Evolutionary conservation across 306 rosid species (phyloP).

Genomic region (Gleditsia sinensis): DNA sequence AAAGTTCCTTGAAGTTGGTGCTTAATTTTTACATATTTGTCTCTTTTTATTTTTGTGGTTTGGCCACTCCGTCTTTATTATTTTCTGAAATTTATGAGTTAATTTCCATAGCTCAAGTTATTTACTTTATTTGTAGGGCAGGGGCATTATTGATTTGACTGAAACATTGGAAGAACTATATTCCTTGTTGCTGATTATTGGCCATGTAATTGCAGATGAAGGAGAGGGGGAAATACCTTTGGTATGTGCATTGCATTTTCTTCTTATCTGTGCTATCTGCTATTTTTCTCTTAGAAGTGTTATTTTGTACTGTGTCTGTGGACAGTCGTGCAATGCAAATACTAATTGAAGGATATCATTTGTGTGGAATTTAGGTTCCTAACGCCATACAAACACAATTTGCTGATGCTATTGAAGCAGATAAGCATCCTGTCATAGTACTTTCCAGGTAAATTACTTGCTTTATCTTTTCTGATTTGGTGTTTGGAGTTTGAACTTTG

Average conservation of each 20-base stretch:
- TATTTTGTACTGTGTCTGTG: neutral
- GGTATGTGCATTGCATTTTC: constrained; percentile 56
- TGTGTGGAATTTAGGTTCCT: constrained; percentile 70
- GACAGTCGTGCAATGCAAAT: constrained; percentile 12
- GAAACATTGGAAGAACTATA: constrained; percentile 92
- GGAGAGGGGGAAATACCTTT: constrained; percentile 94
- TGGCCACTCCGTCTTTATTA: neutral
- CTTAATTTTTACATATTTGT: constrained; percentile 1
- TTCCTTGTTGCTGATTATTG: constrained; percentile 80
- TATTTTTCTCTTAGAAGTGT: constrained; percentile 20
- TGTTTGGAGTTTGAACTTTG: no score
- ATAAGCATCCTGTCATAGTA: constrained; percentile 76
- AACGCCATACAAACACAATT: constrained; percentile 68
- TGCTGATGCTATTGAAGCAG: constrained; percentile 62
- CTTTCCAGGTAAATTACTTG: constrained; percentile 73
- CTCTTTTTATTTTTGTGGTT: neutral
- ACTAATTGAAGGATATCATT: constrained; percentile 34
- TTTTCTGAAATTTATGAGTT: neutral
- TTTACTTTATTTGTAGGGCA: constrained; percentile 67
- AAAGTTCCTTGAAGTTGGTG: neutral
- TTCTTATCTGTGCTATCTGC: constrained; percentile 24
- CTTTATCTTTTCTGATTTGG: constrained; percentile 7
- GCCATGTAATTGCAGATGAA: constrained; percentile 93
- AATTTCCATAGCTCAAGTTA: constrained; percentile 41
- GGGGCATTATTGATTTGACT: constrained; percentile 72